These are phyloP conservation scores for Exserohilum turcica DNA, from an alignment of 2,329 filamentous ascomycete species.

Conservation along the genomic window DNA sequence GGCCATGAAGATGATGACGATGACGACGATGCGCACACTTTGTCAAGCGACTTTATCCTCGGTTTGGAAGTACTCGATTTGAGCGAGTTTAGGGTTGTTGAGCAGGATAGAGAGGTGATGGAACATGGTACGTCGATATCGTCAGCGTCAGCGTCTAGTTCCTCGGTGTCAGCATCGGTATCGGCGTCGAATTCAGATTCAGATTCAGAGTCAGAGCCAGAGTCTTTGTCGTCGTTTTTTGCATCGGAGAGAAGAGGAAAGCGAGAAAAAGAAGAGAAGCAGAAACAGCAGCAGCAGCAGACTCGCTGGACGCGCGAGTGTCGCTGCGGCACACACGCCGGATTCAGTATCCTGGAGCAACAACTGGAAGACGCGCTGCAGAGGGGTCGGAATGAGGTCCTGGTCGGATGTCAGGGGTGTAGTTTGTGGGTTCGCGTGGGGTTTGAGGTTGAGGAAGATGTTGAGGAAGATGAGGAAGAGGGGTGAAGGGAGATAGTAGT, in stretches of 20 bases:
- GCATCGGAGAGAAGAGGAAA: constrained; percentile 12
- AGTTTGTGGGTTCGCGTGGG: constrained; percentile 67
- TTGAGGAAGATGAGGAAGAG: constrained; percentile 56
- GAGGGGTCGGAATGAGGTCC: constrained; percentile 62
- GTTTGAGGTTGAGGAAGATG: constrained; percentile 62
- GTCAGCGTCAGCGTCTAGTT: no score
- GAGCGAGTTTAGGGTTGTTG: constrained; percentile 52
- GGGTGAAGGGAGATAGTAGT: constrained; percentile 20
- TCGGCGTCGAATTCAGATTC: not conserved
- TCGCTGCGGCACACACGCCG: constrained; percentile 63
- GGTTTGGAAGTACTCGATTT: constrained; percentile 64
- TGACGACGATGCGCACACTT: not conserved
- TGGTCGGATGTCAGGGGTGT: constrained; percentile 66
- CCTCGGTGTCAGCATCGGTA: no score
- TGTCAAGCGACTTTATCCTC: constrained; percentile 41
- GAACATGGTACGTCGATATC: no score
- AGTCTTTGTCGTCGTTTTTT: no score
- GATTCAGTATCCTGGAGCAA: constrained; percentile 60
- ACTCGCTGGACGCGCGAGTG: constrained; percentile 59
- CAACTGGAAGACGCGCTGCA: constrained; percentile 59
- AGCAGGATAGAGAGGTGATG: no score
- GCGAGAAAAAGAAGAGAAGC: constrained; percentile 46
- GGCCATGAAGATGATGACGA: no score
- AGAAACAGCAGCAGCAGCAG: no score
- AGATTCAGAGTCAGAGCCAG: no score